phyloP scores from a whole-genome alignment of 78 protist genomes.

The Dictyostelium intermedium region DNA sequence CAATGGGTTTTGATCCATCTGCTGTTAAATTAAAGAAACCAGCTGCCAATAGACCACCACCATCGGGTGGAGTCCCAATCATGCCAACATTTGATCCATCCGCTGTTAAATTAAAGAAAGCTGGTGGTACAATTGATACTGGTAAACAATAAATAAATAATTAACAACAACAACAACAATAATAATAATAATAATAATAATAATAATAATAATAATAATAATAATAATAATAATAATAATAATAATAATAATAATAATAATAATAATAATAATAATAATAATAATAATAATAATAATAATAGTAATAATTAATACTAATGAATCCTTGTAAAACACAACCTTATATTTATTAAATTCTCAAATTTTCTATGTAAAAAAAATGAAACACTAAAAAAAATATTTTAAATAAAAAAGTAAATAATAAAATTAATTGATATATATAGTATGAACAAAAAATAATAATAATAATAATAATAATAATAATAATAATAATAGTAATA shows the following conservation, averaged over 20 bases:
- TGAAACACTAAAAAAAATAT: neutral
- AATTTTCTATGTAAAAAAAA: neutral
- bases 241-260: too few relatives aligned
- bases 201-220: too few relatives aligned
- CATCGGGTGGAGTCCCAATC: neutral
- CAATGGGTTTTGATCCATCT: conserved; percentile 36
- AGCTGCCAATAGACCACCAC: neutral
- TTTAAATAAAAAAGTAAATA: neutral
- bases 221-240: too few relatives aligned
- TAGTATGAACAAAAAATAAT: neutral
- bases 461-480: neutral
- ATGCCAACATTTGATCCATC: conserved; percentile 7
- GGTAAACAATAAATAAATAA: neutral
- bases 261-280: too few relatives aligned
- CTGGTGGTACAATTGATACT: neutral
- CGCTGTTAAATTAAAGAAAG: conserved; percentile 45
- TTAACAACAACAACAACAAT: too few relatives aligned
- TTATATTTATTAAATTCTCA: too few relatives aligned
- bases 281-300: too few relatives aligned
- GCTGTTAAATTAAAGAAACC: conserved; percentile 50
- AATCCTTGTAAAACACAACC: neutral
- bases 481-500: too few relatives aligned
- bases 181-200: too few relatives aligned
- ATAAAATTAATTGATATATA: too few relatives aligned
- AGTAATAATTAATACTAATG: too few relatives aligned